Evolutionary conservation across 345 rosid species (phyloP), one percentile per base, ranked within the genome.

Genomic region (Isatis tinctoria): DNA sequence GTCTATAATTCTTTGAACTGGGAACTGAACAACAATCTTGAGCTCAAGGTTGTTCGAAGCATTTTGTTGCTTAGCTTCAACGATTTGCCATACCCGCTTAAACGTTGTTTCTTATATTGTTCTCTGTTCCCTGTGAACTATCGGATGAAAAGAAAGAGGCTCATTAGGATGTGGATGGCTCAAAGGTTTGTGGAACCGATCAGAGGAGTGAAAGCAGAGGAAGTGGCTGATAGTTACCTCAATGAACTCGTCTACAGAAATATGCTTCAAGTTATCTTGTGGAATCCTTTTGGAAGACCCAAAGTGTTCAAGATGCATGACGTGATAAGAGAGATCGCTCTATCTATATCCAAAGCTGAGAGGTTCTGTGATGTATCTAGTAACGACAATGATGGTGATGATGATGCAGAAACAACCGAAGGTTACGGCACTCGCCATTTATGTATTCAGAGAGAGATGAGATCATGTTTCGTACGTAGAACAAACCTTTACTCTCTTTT

Each of bases 261-360:
- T 54, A 56, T 84, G 82, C 78, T 84, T 71, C 83, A 67, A 74
- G 82, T 79, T n/a, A 67, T 52, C n/a, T 14, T 10, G 22, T 69
- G 79, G 70, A 79, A 81, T 53, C 39, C 39, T 17, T 59, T 2
- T 4, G 83, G 83, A 60, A 61, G 78, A 20, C 80, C 81, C 4
- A 74, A 56, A 27, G 51, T 11, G 16, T 68, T 77, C 40, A 76
- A 81, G 72, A 74, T 84, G 83, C 87, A 84, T 54, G 82, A 84
- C 59, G 65, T 84, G 39, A 13, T 79, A 8, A 60, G 83, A 8
- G 85, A 84, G 76, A 67, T 81, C 33, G 82, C 87, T 20, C 36
- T 83, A 36, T 72, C 72, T 16, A 36, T 77, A 51, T 77, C 79
- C 26, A 69, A 72, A 72, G 32, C 8, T n/a, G 75, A 79, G 20